Percentiles rank a stretch among this genome's conserved stretches.
Evolutionary conservation across 139 green algal genomes (phyloP).

Genomic region (Desmodesmus armatus): DNA sequence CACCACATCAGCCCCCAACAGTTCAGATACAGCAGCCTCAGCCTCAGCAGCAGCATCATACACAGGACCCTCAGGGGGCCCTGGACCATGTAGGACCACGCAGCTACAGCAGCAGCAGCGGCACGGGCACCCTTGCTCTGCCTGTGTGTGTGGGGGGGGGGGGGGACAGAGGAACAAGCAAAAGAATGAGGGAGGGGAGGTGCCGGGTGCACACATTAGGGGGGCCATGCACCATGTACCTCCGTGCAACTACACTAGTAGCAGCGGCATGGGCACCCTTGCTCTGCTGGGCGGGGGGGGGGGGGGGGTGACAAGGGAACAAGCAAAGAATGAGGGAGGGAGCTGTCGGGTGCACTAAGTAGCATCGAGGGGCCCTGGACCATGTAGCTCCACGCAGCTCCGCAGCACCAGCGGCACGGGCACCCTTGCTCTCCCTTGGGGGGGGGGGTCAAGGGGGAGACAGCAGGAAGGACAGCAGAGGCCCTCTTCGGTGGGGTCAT

Average conservation of each 20-base stretch:
- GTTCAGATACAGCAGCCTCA: conserved; percentile 41
- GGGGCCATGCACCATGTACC: conserved; percentile 14
- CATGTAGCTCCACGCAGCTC: conserved; percentile 34
- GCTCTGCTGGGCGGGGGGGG: no score
- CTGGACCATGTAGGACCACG: conserved; percentile 15
- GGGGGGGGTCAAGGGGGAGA: no score
- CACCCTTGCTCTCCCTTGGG: conserved; percentile 27
- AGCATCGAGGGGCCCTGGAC: conserved; percentile 14
- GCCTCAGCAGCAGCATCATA: conserved; percentile 60
- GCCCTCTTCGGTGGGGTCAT: no score
- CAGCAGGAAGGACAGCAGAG: no score
- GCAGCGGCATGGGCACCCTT: conserved; percentile 1
- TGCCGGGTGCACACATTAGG: conserved; percentile 10
- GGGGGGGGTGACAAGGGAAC: no score
- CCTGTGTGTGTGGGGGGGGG: no score
- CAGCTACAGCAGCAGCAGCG: conserved; percentile 5
- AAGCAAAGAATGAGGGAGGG: no score
- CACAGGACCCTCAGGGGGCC: conserved; percentile 24
- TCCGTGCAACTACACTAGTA: conserved; percentile 8
- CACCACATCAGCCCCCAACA: conserved; percentile 68
- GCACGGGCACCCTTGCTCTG: conserved; percentile 1
- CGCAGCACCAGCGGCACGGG: neutral
- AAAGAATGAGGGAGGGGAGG: no score
- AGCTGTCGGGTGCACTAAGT: neutral
- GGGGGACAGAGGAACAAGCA: no score